Conservation (phyloP, 495 filamentous ascomycete species). For the Penicillium pulvis region DNA sequence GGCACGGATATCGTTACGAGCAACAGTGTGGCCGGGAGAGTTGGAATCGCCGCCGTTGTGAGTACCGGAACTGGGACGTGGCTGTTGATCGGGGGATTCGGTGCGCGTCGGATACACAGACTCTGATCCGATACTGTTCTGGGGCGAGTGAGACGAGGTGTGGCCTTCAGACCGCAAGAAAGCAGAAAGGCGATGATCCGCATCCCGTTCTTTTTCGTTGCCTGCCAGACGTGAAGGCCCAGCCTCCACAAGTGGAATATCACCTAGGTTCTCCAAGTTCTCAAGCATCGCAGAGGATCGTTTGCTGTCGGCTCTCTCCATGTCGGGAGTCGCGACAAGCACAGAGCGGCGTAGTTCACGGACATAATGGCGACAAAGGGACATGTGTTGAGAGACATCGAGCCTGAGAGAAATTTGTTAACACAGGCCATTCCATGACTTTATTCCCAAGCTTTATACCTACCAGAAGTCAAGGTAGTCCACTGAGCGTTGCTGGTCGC, state of each 20-base stretch:
- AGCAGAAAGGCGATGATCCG: conserved; percentile 84
- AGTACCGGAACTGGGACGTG: conserved; percentile 67
- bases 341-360: conserved; percentile 92
- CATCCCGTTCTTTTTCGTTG: conserved; percentile 58
- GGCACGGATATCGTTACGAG: conserved; percentile 81
- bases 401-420: conserved; percentile 61
- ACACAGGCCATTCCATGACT: neutral
- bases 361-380: conserved; percentile 95
- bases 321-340: conserved; percentile 87
- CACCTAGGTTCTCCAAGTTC: conserved; percentile 64
- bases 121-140: conserved; percentile 63
- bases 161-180: conserved; percentile 76
- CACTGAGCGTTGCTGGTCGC: conserved; percentile 95
- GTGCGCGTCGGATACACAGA: conserved; percentile 34
- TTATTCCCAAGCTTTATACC: conserved; percentile 11
- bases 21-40: conserved; percentile 82
- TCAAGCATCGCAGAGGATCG: conserved; percentile 81
- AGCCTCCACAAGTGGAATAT: conserved; percentile 53
- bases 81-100: conserved; percentile 53
- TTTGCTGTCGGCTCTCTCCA: conserved; percentile 79
- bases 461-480: conserved; percentile 99
- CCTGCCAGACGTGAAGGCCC: conserved; percentile 45
- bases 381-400: conserved; percentile 98
- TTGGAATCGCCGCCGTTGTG: conserved; percentile 53
- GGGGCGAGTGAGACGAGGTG: conserved; percentile 63